Evolutionary conservation across 2,329 filamentous ascomycete species (phyloP).

Genomic region (Pseudohalonectria lignicola): DNA sequence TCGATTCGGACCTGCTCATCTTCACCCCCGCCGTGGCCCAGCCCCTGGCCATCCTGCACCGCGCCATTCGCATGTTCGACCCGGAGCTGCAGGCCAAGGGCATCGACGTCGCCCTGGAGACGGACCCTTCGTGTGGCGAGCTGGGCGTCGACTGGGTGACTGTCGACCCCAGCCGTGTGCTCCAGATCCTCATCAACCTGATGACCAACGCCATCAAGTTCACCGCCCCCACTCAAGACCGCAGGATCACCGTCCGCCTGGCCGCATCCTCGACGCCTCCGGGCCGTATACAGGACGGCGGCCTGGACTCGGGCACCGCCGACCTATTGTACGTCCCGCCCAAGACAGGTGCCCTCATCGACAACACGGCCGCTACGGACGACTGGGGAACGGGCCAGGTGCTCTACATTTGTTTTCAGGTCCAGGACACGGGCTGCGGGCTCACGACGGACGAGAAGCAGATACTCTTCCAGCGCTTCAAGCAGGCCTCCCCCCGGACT

Average conservation of each 20-base stretch:
- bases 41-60: constrained; percentile 37
- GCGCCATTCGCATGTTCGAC: constrained; percentile 48
- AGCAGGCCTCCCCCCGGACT: constrained; percentile 41
- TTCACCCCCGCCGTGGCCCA: constrained; percentile 43
- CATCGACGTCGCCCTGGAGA: constrained; percentile 37
- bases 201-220: constrained; percentile 54
- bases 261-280: constrained; percentile 29
- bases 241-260: constrained; percentile 36
- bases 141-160: constrained; percentile 43
- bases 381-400: constrained; percentile 21
- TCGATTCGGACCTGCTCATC: constrained; percentile 42
- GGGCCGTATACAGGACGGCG: background rate
- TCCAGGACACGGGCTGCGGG: constrained; percentile 55
- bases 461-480: constrained; percentile 55
- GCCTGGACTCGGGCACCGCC: constrained; percentile 3
- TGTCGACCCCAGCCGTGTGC: constrained; percentile 43
- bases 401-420: constrained; percentile 34
- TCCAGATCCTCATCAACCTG: constrained; percentile 50
- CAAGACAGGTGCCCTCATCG: constrained; percentile 8
- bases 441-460: constrained; percentile 52
- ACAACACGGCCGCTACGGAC: constrained; percentile 10
- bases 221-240: constrained; percentile 21
- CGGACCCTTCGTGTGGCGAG: constrained; percentile 30
- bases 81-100: constrained; percentile 43
- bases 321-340: constrained; percentile 20